Conservation (phyloP, 139 green algal genomes). For the Chlorella sp. region DNA sequence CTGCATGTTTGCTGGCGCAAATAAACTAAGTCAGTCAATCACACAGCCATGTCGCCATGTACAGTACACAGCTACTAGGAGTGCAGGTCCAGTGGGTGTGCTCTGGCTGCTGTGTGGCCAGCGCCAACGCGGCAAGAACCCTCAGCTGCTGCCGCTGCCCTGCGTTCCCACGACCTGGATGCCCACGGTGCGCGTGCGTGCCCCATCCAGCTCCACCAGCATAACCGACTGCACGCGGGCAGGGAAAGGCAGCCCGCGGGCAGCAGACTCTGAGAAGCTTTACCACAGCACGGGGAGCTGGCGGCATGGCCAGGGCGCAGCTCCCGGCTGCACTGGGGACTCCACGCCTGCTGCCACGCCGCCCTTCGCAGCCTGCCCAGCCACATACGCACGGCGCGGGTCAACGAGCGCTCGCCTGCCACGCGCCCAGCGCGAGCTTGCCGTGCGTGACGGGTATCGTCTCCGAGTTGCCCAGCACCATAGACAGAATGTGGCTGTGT, state of each 20-base stretch:
- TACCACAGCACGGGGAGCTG: neutral
- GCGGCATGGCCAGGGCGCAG: neutral
- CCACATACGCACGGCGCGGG: neutral
- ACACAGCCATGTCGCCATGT: no score
- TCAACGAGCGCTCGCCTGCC: slow-evolving; percentile 47
- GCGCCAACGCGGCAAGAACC: no score
- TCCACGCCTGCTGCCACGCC: neutral
- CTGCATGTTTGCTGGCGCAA: no score
- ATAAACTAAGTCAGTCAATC: no score
- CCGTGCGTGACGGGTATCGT: slow-evolving; percentile 49
- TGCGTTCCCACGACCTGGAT: slow-evolving; percentile 64
- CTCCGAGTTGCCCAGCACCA: slow-evolving; percentile 52
- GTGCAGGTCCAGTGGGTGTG: no score
- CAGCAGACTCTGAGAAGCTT: neutral
- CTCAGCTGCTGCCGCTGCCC: neutral
- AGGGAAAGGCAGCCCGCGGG: neutral
- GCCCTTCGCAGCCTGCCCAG: neutral
- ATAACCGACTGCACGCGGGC: slow-evolving; percentile 61
- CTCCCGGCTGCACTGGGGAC: neutral
- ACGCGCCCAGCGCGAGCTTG: slow-evolving; percentile 70
- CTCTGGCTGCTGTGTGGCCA: no score
- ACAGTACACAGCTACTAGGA: no score
- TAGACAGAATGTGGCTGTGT: slow-evolving; percentile 75
- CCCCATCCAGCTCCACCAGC: slow-evolving; percentile 84
- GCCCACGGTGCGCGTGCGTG: slow-evolving; percentile 65